Evolutionary conservation across 1,284 basidiomycete species (phyloP).

Genomic region (Microbotryum silenes-acaulis): DNA sequence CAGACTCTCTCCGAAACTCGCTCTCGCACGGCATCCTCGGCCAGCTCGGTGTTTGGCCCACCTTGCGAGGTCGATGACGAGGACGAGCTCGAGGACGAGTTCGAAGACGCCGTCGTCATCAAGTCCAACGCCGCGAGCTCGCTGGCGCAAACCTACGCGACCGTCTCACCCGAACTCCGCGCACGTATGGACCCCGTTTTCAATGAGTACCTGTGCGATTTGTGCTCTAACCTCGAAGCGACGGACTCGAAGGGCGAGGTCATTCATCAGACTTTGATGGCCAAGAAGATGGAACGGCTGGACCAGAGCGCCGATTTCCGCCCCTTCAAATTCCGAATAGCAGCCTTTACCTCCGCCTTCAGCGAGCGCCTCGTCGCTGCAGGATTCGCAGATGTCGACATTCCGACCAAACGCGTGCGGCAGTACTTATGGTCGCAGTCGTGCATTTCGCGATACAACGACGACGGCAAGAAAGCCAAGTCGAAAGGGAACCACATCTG

Average conservation of each 20-base stretch:
- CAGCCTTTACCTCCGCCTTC: slow-evolving; percentile 96
- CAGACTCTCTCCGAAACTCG: slow-evolving; percentile 28
- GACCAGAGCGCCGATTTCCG: slow-evolving; percentile 94
- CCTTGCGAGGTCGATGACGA: slow-evolving; percentile 19
- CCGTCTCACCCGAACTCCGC: slow-evolving; percentile 57
- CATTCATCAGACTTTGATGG: slow-evolving; percentile 97
- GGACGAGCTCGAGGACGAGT: slow-evolving; percentile 19
- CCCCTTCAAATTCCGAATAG: slow-evolving; percentile 98
- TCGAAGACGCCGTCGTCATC: slow-evolving; percentile 5
- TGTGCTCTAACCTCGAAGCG: slow-evolving; percentile 88
- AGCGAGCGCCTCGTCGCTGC: slow-evolving; percentile 66
- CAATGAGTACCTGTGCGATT: slow-evolving; percentile 74
- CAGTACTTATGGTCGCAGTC: slow-evolving; percentile 91
- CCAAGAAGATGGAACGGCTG: slow-evolving; percentile 84
- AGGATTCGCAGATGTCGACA: slow-evolving; percentile 48
- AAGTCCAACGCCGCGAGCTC: slow-evolving; percentile 10
- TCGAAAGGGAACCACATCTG: slow-evolving; percentile 99
- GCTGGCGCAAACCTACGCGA: slow-evolving; percentile 30
- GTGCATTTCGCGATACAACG: slow-evolving; percentile 94
- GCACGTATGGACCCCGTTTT: slow-evolving; percentile 81
- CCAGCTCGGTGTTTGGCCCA: slow-evolving; percentile 23
- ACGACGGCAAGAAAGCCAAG: slow-evolving; percentile 98
- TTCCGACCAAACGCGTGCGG: slow-evolving; percentile 67
- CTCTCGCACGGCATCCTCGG: slow-evolving; percentile 26
- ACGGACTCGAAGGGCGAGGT: slow-evolving; percentile 90